phyloP scores from a whole-genome alignment of 257 asterid genomes.

The Schizonepeta tenuifolia region DNA sequence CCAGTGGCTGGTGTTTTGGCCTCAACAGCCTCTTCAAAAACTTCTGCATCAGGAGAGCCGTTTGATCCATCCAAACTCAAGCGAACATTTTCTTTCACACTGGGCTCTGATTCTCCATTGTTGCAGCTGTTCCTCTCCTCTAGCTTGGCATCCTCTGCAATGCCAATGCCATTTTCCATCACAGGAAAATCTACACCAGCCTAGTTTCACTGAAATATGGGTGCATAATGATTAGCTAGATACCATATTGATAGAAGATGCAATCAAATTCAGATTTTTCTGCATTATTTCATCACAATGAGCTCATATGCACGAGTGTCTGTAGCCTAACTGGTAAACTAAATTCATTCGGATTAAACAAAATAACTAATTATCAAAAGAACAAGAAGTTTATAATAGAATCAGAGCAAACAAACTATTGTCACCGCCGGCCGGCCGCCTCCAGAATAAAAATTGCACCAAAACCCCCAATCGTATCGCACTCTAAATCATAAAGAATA shows the following conservation, averaged over 20 bases:
- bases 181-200: slow-evolving; percentile 40
- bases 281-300: neutral
- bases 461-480: slow-evolving; percentile 18
- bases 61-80: slow-evolving; percentile 42
- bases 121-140: slow-evolving; percentile 45
- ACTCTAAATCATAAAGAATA: slow-evolving; percentile 8
- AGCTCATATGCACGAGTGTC: slow-evolving; percentile 2
- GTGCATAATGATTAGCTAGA: slow-evolving; percentile 7
- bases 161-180: slow-evolving; percentile 70
- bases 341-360: neutral
- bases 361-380: neutral
- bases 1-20: slow-evolving; percentile 38
- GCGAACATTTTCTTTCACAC: slow-evolving; percentile 37
- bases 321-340: slow-evolving; percentile 16
- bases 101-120: slow-evolving; percentile 36
- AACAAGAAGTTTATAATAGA: neutral
- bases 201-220: slow-evolving; percentile 42
- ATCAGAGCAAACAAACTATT: neutral
- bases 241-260: neutral
- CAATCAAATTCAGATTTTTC: neutral
- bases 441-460: slow-evolving; percentile 6
- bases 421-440: neutral
- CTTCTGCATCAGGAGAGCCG: slow-evolving; percentile 52
- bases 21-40: slow-evolving; percentile 57
- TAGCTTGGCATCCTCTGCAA: slow-evolving; percentile 44